A percentile compares a stretch with the other conserved stretches of the same genome.
phyloP scores from a whole-genome alignment of 495 filamentous ascomycete species.

The Penicillium riverlandense region DNA sequence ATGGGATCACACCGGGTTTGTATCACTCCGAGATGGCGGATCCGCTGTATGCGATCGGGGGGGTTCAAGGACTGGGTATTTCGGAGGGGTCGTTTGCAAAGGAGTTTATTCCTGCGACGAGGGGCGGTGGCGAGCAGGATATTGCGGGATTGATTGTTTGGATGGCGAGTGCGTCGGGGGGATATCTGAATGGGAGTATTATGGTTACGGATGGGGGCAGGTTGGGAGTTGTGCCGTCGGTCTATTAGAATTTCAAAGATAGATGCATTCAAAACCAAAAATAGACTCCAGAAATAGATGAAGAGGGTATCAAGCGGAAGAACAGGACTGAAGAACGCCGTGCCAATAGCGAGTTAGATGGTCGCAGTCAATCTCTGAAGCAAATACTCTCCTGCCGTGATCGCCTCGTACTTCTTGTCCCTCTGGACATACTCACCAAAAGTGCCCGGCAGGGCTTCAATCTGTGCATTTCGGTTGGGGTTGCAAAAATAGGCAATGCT shows the following conservation, averaged over 20 bases:
- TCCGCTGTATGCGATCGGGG: constrained; percentile 10
- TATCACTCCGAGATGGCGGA: constrained; percentile 60
- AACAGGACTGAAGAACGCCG: background rate
- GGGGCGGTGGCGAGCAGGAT: constrained; percentile 52
- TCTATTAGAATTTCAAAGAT: constrained; percentile 25
- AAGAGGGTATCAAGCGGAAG: background rate
- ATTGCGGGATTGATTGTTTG: constrained; percentile 58
- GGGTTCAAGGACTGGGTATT: constrained; percentile 12
- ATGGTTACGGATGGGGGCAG: constrained; percentile 56
- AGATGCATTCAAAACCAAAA: background rate
- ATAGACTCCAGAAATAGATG: background rate
- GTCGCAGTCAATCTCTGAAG: constrained; percentile 73
- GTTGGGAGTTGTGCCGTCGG: constrained; percentile 36
- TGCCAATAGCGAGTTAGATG: constrained; percentile 27
- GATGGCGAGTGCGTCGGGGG: constrained; percentile 53
- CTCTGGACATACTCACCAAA: constrained; percentile 52
- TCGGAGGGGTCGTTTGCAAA: constrained; percentile 37
- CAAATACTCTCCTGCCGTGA: constrained; percentile 78
- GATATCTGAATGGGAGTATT: constrained; percentile 53
- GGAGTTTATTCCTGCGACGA: constrained; percentile 42
- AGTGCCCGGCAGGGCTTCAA: constrained; percentile 84
- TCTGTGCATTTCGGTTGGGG: constrained; percentile 69
- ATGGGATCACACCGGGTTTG: constrained; percentile 60
- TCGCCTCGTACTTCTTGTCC: constrained; percentile 69
- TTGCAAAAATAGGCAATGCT: constrained; percentile 81